Evolutionary conservation across 164 flowering plant genomes (phyloP), one percentile per base, ranked within the genome.

Genomic region (Amborella trichopoda): DNA sequence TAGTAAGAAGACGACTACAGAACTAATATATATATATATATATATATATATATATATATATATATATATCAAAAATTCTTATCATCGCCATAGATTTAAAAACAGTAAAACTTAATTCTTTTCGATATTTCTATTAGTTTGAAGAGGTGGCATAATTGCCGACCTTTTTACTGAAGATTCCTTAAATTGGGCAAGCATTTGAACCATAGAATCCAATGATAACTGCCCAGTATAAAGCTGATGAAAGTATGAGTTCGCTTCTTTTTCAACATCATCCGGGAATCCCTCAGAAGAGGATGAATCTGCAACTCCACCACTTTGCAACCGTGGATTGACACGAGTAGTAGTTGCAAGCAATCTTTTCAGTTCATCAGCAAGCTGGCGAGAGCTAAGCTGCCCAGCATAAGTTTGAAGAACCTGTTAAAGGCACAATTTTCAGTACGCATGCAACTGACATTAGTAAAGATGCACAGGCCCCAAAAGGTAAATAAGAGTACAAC

Each of bases 81-180:
- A n/a, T n/a, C n/a, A n/a, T n/a, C n/a, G n/a, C 11, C 34, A 30
- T 8, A 30, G 14, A 30, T 8, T 30, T 9, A 30, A 30, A 30
- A 14, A 30, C 34, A 30, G 34, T 9, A 30, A 30, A 30, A n/a
- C n/a, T n/a, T n/a, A n/a, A n/a, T n/a, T n/a, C n/a, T n/a, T n/a
- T n/a, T 4, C 13, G 17, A 34, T 21, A 20, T 20, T 16, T n/a
- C n/a, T n/a, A n/a, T n/a, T n/a, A n/a, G n/a, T n/a, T n/a, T n/a
- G n/a, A n/a, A n/a, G n/a, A n/a, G n/a, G n/a, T n/a, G n/a, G n/a
- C n/a, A n/a, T n/a, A n/a, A n/a, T n/a, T n/a, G 37, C 32, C 32
- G 6, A 84, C 99, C 99, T 88, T 65, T 59, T 60, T 16, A 75
- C 85, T 36, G 81, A 51, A 45, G 96, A 93, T 52, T 88, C 95